phyloP scores from a whole-genome alignment of 2,329 filamentous ascomycete genomes.

The Aspergillus novoparasiticus region DNA sequence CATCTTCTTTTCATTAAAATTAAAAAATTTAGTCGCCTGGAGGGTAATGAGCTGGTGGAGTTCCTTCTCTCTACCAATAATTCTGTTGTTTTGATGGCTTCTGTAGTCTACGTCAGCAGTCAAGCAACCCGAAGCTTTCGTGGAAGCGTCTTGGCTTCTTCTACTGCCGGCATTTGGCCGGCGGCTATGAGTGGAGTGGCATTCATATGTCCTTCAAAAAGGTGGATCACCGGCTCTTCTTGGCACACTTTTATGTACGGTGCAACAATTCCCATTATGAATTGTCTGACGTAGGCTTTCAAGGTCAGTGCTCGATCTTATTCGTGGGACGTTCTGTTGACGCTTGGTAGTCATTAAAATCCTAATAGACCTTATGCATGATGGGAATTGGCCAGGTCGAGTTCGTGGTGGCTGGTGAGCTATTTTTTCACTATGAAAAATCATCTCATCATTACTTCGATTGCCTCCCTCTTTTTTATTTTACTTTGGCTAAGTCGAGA shows the following conservation, averaged over 20 bases:
- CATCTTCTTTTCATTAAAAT: background rate
- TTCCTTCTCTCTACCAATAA: background rate
- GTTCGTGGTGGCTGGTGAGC: background rate
- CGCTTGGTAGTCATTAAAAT: background rate
- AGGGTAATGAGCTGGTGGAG: background rate
- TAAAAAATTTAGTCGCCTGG: background rate
- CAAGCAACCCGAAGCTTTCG: constrained; percentile 3
- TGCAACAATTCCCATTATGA: background rate
- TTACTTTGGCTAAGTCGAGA: too few species aligned
- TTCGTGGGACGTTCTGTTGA: background rate
- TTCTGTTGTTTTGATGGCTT: background rate
- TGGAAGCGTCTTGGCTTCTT: constrained; percentile 1
- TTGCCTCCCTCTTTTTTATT: too few species aligned
- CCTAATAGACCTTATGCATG: background rate
- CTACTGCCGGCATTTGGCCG: background rate
- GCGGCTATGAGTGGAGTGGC: background rate
- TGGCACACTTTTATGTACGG: background rate
- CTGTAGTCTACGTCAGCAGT: constrained; percentile 1
- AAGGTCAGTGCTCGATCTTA: background rate
- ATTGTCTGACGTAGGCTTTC: background rate
- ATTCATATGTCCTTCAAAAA: background rate
- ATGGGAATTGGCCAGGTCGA: background rate
- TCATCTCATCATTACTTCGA: too few species aligned
- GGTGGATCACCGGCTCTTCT: constrained; percentile 2
- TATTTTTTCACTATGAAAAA: too few species aligned